phyloP scores from a whole-genome alignment of 2,329 filamentous ascomycete species.

The Fusarium annulatum region DNA sequence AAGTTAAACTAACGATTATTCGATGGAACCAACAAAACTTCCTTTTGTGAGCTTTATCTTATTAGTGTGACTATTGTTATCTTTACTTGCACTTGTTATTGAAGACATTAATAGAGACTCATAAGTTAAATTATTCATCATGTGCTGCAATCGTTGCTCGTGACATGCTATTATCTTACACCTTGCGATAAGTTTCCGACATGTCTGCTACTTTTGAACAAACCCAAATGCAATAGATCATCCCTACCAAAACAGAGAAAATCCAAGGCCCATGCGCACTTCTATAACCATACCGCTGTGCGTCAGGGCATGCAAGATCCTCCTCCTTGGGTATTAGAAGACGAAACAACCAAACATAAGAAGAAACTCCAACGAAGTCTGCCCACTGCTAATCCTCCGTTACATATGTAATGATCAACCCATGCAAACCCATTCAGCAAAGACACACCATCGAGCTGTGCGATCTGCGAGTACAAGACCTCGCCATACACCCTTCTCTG shows the following conservation, averaged over 20 bases:
- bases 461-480: constrained; percentile 85
- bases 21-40: constrained; percentile 4
- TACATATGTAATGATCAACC: constrained; percentile 40
- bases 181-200: constrained; percentile 10
- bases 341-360: constrained; percentile 32
- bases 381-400: constrained; percentile 7
- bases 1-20: constrained; percentile 15
- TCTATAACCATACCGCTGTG: constrained; percentile 31
- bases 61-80: neutral
- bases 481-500: constrained; percentile 83
- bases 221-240: constrained; percentile 25
- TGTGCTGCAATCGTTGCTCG: constrained; percentile 27
- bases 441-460: constrained; percentile 90
- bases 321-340: constrained; percentile 41
- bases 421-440: constrained; percentile 82
- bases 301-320: constrained; percentile 43
- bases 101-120: neutral
- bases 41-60: neutral
- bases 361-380: constrained; percentile 36
- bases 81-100: neutral
- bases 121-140: constrained; percentile 15
- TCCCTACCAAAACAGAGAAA: constrained; percentile 18
- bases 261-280: constrained; percentile 28
- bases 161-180: constrained; percentile 38
- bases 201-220: constrained; percentile 35